Conservation (phyloP, 2,329 filamentous ascomycete species). For the Scytalidium sp. region DNA sequence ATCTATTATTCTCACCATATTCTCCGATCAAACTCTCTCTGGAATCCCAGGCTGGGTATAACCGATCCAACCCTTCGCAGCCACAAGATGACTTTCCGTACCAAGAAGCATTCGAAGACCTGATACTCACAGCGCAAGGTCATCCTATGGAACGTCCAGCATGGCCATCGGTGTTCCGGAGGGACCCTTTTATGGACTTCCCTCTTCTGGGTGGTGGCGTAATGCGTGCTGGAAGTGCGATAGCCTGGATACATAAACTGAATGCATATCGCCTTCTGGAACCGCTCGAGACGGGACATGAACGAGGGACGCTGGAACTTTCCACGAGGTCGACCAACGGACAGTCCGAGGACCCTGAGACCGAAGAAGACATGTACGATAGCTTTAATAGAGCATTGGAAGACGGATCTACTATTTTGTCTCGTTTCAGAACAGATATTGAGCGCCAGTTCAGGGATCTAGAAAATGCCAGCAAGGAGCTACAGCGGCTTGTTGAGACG, state of each 20-base stretch:
- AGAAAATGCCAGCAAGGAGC: background rate
- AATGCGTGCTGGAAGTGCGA: constrained; percentile 2
- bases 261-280: constrained; percentile 5
- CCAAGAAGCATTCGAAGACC: constrained; percentile 27
- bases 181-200: constrained; percentile 4
- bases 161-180: background rate
- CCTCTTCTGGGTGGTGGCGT: background rate
- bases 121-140: constrained; percentile 17
- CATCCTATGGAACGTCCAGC: background rate
- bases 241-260: constrained; percentile 4
- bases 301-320: background rate
- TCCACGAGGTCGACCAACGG: background rate
- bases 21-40: constrained; percentile 23
- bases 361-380: constrained; percentile 28
- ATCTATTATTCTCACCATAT: constrained; percentile 28
- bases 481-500: background rate
- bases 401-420: constrained; percentile 3
- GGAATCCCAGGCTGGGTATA: background rate
- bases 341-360: constrained; percentile 8
- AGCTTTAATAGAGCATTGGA: constrained; percentile 13
- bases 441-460: background rate
- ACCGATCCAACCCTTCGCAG: too few species aligned
- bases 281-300: background rate
- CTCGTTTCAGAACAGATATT: constrained; percentile 4
- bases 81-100: constrained; percentile 19